Evolutionary conservation across 2,329 filamentous ascomycete species (phyloP), one percentile per base, ranked within the genome.

Genomic region (Talaromyces verruculosus): DNA sequence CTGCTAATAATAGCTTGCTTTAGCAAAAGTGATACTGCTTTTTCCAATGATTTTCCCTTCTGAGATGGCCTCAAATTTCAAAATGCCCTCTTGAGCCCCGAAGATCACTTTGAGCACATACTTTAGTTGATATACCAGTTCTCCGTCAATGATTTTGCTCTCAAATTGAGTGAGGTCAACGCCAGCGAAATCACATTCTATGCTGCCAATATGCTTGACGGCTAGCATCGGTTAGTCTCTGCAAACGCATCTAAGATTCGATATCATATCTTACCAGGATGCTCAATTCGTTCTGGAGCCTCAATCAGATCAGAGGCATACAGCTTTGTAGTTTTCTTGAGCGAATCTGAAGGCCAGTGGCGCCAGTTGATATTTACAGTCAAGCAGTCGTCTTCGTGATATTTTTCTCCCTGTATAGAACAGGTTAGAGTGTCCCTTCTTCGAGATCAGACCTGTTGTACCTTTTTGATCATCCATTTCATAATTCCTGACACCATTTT

Each of bases 401-500:
- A 61, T 49, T 61, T 61, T 6, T 47, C 8, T 3, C 59, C 59
- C 59, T 61, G 4, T 25, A 15, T 22, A 28, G 58, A 45, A 22
- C 8, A 43, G 17, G 58, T 45, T 61, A 33, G 35, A 25, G 33
- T 1, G 5, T n/a, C 15, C n/a, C 17, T 39, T 10, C 15, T n/a
- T 17, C 25, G 2, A 33, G 25, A 17, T 15, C 15, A 35, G 8
- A 43, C 10, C 39, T 47, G 35, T n/a, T 19, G n/a, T 61, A 45
- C 59, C 59, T 61, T 61, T 6, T n/a, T 43, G 19, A 61, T 61
- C 59, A 61, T 28, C 59, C 59, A 61, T 19, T 35, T 15, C 17
- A 35, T 47, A 2, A 47, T 5, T 7, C 59, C 59, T 43, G 5
- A 7, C 0, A 61, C 59, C 39, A 61, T 22, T 45, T 61, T 61